These are phyloP conservation scores for Elongisporangium senticosum DNA, from an alignment of 352 stramenopile genomes.

Conservation along the genomic window DNA sequence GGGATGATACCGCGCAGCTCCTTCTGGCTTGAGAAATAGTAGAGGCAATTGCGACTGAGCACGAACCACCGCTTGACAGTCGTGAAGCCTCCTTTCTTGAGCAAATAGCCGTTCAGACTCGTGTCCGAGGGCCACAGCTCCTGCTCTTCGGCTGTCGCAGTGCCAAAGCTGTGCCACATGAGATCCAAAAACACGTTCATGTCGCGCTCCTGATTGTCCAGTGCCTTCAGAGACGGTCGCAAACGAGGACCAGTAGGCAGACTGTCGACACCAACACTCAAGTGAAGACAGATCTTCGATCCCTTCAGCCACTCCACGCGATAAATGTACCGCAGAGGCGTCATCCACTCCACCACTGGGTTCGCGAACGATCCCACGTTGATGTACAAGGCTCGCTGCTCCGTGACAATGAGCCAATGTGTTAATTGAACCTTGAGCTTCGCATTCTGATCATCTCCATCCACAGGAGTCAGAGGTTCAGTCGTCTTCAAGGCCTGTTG, in stretches of 20 bases:
- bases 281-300: slow-evolving; percentile 56
- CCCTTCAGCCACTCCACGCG: slow-evolving; percentile 68
- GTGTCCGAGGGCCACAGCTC: slow-evolving; percentile 87
- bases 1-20: slow-evolving; percentile 84
- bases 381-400: slow-evolving; percentile 82
- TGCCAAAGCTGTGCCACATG: slow-evolving; percentile 86
- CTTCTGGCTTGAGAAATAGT: slow-evolving; percentile 83
- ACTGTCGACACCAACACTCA: slow-evolving; percentile 84
- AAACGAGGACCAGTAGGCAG: slow-evolving; percentile 70
- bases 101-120: slow-evolving; percentile 77
- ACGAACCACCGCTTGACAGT: slow-evolving; percentile 84
- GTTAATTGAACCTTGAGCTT: slow-evolving; percentile 67
- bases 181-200: slow-evolving; percentile 86
- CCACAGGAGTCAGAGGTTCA: slow-evolving; percentile 6
- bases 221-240: slow-evolving; percentile 57
- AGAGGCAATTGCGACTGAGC: slow-evolving; percentile 83
- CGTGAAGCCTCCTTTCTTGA: slow-evolving; percentile 81
- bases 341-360: slow-evolving; percentile 85
- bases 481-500: slow-evolving; percentile 3
- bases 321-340: slow-evolving; percentile 84
- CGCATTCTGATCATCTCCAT: slow-evolving; percentile 22
- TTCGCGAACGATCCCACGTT: slow-evolving; percentile 74
- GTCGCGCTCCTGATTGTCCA: slow-evolving; percentile 73
- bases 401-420: slow-evolving; percentile 87
- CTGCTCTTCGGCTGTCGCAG: slow-evolving; percentile 75